Evolutionary conservation across 306 rosid species (phyloP), one percentile per base, ranked within the genome.

Genomic region (Vigna unguiculata): DNA sequence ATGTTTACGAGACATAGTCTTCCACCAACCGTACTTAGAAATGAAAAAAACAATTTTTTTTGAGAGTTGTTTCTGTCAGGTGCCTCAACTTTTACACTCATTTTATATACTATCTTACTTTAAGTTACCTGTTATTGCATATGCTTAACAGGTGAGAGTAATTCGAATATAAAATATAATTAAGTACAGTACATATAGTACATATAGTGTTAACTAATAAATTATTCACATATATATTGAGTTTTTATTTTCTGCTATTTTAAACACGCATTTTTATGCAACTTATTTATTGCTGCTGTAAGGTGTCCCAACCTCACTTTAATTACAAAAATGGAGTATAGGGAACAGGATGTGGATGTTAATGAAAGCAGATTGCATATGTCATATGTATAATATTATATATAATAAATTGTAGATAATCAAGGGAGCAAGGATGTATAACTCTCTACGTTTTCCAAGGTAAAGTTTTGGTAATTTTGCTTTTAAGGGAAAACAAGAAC

Each of bases 401-500:
- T 34, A 34, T 36, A 36, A 7, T 36, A 32, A 4, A 36, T 7
- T 6, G 8, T 6, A 36, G 40, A 36, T 7, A 36, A 36, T 36
- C 7, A 64, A 36, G 41, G 69, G 28, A 64, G 19, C 24, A 62
- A 16, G 7, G 5, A 5, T 19, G 60, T 20, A 59, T 30, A 74
- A 46, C 20, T 62, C 40, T 49, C 49, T 75, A 75, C 43, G 64
- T 49, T 51, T 75, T 63, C 28, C 24, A 38, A 49, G 32, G 25
- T 76, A 9, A 51, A 46, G 63, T 59, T 66, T 47, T 79, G 62
- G 75, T 28, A 72, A 17, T 53, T 84, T 79, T 77, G 65, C 85
- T 79, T 82, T 28, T 0, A 80, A 72, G 83, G 77, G 59, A 72
- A 82, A 78, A 73, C 54, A 40, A 59, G 72, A 62, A 49, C 20